Evolutionary conservation across 106 monocot genomes (phyloP).

Genomic region (Dioscorea alata): DNA sequence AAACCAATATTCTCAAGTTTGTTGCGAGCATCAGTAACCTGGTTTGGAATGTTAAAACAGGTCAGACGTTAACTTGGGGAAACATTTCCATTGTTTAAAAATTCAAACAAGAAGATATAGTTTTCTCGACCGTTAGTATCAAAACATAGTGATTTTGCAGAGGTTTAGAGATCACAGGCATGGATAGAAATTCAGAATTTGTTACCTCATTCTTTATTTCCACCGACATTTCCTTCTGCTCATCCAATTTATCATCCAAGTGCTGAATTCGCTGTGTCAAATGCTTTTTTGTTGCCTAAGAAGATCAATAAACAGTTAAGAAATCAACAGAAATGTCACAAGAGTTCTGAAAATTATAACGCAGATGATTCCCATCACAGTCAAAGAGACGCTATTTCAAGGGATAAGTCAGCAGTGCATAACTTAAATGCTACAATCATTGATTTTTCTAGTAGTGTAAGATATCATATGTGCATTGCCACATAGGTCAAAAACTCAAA

Average conservation of each 20-base stretch:
- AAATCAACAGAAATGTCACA: background rate
- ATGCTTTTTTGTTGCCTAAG: slow-evolving; percentile 52
- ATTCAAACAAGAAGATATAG: background rate
- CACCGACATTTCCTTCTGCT: slow-evolving; percentile 55
- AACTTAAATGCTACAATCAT: background rate
- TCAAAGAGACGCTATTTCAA: background rate
- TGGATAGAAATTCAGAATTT: background rate
- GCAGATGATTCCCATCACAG: background rate
- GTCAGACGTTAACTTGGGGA: background rate
- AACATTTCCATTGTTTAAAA: background rate
- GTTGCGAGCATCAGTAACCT: slow-evolving; percentile 55
- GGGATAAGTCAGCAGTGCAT: background rate
- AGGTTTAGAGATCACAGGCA: background rate
- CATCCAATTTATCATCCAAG: slow-evolving; percentile 68
- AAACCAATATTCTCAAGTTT: slow-evolving; percentile 40
- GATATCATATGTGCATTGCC: too few relatives aligned
- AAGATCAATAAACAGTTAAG: background rate
- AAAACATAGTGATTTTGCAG: background rate
- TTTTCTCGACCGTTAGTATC: background rate
- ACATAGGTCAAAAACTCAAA: too few relatives aligned
- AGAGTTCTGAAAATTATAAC: background rate
- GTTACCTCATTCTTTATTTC: slow-evolving; percentile 60
- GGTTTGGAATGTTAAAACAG: background rate
- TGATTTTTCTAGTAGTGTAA: too few relatives aligned
- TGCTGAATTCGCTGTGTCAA: slow-evolving; percentile 60